Evolutionary conservation across 2,329 filamentous ascomycete species (phyloP).

Genomic region (Penicillium capsulatum): DNA sequence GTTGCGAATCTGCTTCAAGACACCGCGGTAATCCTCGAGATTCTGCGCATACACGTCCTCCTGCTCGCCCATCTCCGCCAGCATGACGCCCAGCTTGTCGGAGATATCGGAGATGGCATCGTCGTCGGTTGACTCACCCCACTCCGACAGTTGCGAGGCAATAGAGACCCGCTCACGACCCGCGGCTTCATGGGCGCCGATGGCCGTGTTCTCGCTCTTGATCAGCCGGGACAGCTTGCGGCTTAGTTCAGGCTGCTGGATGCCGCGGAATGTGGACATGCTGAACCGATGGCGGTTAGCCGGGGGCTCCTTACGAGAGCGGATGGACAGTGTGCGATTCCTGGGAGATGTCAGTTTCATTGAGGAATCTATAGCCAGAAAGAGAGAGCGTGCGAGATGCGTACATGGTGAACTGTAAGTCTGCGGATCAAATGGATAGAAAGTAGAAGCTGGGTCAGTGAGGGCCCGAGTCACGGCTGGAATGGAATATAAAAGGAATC

Average conservation of each 20-base stretch:
- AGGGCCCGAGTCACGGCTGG: no score
- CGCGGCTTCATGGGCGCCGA: conserved; percentile 77
- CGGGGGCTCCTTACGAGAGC: conserved; percentile 31
- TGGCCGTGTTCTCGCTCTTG: conserved; percentile 88
- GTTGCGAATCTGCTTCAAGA: conserved; percentile 90
- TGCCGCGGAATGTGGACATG: conserved; percentile 79
- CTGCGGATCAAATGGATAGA: conserved; percentile 1
- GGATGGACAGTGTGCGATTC: conserved; percentile 43
- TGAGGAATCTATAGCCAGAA: not conserved
- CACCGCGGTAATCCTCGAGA: conserved; percentile 74
- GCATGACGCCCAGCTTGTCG: conserved; percentile 89
- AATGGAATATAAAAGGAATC: not conserved
- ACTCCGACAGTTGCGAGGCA: conserved; percentile 87
- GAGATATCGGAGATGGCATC: conserved; percentile 83
- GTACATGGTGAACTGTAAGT: conserved; percentile 13
- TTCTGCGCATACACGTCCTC: conserved; percentile 84
- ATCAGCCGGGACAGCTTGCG: conserved; percentile 87
- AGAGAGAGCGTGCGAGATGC: not conserved
- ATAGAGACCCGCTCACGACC: conserved; percentile 79
- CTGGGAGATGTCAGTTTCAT: conserved; percentile 23
- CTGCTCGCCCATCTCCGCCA: conserved; percentile 90
- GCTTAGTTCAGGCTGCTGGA: conserved; percentile 80
- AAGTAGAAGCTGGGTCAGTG: not conserved
- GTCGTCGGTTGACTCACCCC: conserved; percentile 89
- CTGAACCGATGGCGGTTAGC: conserved; percentile 65